A percentile compares a stretch with the other conserved stretches of the same genome.
phyloP scores from a whole-genome alignment of 2,329 filamentous ascomycete species.

The Pseudocercospora macadamiae region DNA sequence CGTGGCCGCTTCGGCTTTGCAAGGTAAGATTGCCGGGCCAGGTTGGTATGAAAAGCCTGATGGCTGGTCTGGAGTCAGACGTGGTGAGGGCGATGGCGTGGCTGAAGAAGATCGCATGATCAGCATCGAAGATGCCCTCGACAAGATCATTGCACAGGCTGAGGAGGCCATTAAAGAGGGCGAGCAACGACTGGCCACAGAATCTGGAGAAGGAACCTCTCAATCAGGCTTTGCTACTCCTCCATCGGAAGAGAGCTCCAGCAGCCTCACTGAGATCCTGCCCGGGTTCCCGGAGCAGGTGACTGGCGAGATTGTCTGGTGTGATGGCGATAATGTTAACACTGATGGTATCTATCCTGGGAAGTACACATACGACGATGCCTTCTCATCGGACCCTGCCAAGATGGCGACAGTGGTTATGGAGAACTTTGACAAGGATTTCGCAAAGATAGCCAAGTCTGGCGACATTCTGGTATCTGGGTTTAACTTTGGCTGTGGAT shows the following conservation, averaged over 20 bases:
- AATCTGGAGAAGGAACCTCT: slow-evolving; percentile 33
- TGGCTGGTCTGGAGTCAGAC: slow-evolving; percentile 66
- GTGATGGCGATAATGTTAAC: slow-evolving; percentile 83
- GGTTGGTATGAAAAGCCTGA: slow-evolving; percentile 76
- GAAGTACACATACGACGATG: slow-evolving; percentile 90
- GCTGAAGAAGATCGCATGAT: slow-evolving; percentile 65
- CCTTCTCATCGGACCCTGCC: slow-evolving; percentile 70
- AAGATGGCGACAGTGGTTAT: slow-evolving; percentile 90
- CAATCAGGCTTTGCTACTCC: slow-evolving; percentile 30
- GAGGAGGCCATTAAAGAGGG: slow-evolving; percentile 63
- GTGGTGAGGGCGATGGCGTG: slow-evolving; percentile 72
- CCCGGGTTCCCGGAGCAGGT: slow-evolving; percentile 86
- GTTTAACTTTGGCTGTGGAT: slow-evolving; percentile 87
- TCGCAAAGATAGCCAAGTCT: slow-evolving; percentile 63
- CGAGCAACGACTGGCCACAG: slow-evolving; percentile 50
- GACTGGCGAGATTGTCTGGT: slow-evolving; percentile 84
- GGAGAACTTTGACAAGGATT: slow-evolving; percentile 85
- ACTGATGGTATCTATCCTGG: slow-evolving; percentile 93
- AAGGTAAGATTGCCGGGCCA: slow-evolving; percentile 72
- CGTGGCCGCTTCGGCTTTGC: slow-evolving; percentile 84
- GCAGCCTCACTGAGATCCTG: slow-evolving; percentile 67
- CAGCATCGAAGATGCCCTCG: slow-evolving; percentile 70
- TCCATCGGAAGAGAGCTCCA: slow-evolving; percentile 31
- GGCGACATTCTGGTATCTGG: slow-evolving; percentile 83
- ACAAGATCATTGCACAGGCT: slow-evolving; percentile 69